Evolutionary conservation across 2,329 filamentous ascomycete genomes (phyloP).

Genomic region (Ophiostoma sp.): DNA sequence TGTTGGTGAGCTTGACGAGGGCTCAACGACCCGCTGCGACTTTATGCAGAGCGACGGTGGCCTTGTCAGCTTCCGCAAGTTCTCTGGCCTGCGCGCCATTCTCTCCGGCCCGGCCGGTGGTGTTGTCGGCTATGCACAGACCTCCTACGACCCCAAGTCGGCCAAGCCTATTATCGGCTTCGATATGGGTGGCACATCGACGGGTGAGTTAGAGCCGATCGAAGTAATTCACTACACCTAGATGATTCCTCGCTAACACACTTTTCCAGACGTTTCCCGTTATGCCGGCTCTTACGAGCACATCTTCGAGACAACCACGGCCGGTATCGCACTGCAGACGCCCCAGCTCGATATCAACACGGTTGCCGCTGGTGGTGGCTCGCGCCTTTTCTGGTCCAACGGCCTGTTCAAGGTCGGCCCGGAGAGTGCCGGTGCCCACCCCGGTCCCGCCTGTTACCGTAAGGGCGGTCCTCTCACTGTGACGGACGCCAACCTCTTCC

Average conservation of each 20-base stretch:
- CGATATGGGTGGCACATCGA: conserved; percentile 43
- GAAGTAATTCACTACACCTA: background rate
- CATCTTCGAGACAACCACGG: conserved; percentile 66
- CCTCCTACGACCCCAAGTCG: conserved; percentile 66
- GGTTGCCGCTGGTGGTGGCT: conserved; percentile 73
- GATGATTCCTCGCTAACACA: background rate
- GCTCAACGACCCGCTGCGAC: conserved; percentile 58
- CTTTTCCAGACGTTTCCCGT: conserved; percentile 37
- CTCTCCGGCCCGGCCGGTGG: conserved; percentile 70
- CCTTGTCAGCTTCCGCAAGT: conserved; percentile 30
- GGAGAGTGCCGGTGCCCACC: conserved; percentile 71
- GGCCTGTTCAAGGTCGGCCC: conserved; percentile 84
- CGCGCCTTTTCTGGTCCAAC: conserved; percentile 70
- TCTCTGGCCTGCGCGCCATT: conserved; percentile 53
- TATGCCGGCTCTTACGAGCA: conserved; percentile 61
- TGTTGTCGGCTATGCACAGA: conserved; percentile 72
- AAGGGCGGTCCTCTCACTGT: conserved; percentile 51
- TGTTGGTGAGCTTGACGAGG: background rate
- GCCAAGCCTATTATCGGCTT: conserved; percentile 71
- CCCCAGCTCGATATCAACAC: conserved; percentile 94
- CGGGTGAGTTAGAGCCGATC: background rate
- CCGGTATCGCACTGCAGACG: conserved; percentile 85
- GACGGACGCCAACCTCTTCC: conserved; percentile 66
- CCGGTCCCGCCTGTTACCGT: conserved; percentile 66
- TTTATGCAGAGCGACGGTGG: conserved; percentile 69